A percentile compares a stretch with the other conserved stretches of the same genome.
Evolutionary conservation across 306 rosid species (phyloP).

Genomic region (Cyamopsis tetragonoloba): DNA sequence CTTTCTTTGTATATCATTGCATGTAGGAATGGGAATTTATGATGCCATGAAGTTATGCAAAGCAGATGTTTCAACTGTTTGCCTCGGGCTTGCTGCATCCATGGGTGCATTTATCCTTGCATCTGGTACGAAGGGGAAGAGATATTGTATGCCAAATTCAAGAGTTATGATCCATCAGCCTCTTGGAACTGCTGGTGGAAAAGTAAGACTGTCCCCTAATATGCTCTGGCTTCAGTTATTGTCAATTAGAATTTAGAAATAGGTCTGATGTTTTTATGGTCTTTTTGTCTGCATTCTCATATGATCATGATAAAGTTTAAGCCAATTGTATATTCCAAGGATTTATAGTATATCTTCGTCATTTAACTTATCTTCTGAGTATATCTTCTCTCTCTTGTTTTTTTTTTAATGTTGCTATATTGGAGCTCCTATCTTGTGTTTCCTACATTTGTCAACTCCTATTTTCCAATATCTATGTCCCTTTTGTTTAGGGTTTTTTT

Average conservation of each 20-base stretch:
- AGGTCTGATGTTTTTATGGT: neutral
- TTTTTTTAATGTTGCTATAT: neutral
- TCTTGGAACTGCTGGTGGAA: conserved; percentile 76
- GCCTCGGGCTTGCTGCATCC: conserved; percentile 95
- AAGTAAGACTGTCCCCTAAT: conserved; percentile 44
- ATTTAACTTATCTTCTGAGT: neutral
- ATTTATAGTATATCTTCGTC: neutral
- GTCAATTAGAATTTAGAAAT: neutral
- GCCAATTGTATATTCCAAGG: conserved; percentile 11
- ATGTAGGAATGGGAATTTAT: conserved; percentile 91
- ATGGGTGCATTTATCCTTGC: conserved; percentile 98
- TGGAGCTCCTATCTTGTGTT: neutral
- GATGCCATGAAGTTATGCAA: conserved; percentile 96
- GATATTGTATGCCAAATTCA: conserved; percentile 95
- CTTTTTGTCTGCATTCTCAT: neutral
- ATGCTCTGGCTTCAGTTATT: neutral
- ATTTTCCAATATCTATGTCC: neutral
- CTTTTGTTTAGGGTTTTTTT: neutral
- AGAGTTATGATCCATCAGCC: conserved; percentile 98
- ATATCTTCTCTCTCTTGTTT: neutral
- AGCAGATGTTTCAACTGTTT: conserved; percentile 92
- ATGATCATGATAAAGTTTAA: neutral
- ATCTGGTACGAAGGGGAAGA: conserved; percentile 84
- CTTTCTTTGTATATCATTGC: conserved; percentile 22
- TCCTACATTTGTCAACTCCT: neutral